Conservation (phyloP, 2,329 filamentous ascomycete species). For the Pseudonectria foliicola region DNA sequence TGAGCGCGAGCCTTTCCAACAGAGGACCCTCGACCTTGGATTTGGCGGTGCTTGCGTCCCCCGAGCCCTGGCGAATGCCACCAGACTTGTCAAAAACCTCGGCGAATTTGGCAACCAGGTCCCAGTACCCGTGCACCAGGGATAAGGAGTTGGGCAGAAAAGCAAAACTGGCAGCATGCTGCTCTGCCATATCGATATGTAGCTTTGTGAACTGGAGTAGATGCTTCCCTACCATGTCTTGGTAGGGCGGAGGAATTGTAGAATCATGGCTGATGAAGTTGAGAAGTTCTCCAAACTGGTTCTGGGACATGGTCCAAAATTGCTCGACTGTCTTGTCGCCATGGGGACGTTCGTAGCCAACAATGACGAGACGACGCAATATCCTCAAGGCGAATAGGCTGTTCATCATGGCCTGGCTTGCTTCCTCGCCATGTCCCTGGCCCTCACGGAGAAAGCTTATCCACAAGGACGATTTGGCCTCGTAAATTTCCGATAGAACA, state of each 20-base stretch:
- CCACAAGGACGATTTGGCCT: conserved; percentile 66
- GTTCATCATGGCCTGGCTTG: conserved; percentile 61
- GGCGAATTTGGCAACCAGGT: conserved; percentile 68
- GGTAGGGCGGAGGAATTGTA: conserved; percentile 45
- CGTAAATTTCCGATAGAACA: conserved; percentile 70
- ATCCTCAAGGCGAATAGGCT: conserved; percentile 74
- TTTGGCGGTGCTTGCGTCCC: conserved; percentile 33
- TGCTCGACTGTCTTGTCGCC: conserved; percentile 67
- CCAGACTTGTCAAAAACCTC: conserved; percentile 61
- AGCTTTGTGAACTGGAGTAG: conserved; percentile 86
- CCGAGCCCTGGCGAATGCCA: conserved; percentile 42
- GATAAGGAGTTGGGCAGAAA: conserved; percentile 72
- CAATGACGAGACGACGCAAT: conserved; percentile 68
- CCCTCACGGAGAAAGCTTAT: conserved; percentile 50
- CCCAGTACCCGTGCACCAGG: conserved; percentile 80
- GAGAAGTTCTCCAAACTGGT: conserved; percentile 72
- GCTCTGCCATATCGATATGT: conserved; percentile 76
- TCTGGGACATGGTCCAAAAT: conserved; percentile 74
- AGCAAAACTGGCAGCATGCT: conserved; percentile 76
- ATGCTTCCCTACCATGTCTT: conserved; percentile 71
- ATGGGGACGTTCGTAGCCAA: conserved; percentile 79
- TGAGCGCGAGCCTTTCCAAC: conserved; percentile 72
- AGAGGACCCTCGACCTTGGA: conserved; percentile 54
- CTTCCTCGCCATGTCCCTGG: conserved; percentile 50
- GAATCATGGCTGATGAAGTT: conserved; percentile 51